These are phyloP conservation scores for Chondrus crispus DNA, from an alignment of 23 red algal species.

Conservation along the genomic window DNA sequence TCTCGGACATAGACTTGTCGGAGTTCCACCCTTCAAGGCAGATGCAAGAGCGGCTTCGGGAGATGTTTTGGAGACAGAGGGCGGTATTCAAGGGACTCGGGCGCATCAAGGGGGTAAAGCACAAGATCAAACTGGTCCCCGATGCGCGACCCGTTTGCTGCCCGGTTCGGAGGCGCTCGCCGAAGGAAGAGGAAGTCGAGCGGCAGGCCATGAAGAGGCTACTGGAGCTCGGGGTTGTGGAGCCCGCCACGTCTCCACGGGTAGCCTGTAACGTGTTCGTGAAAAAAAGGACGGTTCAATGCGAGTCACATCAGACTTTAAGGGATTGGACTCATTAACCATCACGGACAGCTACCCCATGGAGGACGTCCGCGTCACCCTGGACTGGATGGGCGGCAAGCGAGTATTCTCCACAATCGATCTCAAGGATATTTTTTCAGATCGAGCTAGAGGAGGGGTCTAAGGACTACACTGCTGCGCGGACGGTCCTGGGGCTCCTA, in stretches of 20 bases:
- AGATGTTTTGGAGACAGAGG: neutral
- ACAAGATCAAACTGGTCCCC: neutral
- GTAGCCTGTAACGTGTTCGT: neutral
- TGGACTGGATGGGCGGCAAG: neutral
- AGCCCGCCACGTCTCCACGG: neutral
- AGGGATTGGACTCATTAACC: neutral
- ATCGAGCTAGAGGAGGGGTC: neutral
- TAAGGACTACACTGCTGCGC: neutral
- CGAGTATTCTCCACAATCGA: constrained; percentile 2
- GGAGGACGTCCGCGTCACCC: neutral
- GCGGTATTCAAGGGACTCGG: neutral
- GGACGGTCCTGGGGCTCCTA: neutral
- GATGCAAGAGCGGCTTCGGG: neutral
- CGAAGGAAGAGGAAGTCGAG: neutral
- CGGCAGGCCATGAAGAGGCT: neutral
- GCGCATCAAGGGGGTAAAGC: neutral
- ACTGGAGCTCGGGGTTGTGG: neutral
- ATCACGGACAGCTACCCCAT: neutral
- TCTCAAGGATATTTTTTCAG: constrained; percentile 11
- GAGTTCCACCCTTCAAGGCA: neutral
- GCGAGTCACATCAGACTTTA: neutral
- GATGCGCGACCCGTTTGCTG: neutral
- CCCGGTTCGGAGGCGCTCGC: neutral
- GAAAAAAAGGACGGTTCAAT: neutral
- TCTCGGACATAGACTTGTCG: neutral